Conservation (phyloP, 495 filamentous ascomycete species). For the Hapsidospora chrysogenum region DNA sequence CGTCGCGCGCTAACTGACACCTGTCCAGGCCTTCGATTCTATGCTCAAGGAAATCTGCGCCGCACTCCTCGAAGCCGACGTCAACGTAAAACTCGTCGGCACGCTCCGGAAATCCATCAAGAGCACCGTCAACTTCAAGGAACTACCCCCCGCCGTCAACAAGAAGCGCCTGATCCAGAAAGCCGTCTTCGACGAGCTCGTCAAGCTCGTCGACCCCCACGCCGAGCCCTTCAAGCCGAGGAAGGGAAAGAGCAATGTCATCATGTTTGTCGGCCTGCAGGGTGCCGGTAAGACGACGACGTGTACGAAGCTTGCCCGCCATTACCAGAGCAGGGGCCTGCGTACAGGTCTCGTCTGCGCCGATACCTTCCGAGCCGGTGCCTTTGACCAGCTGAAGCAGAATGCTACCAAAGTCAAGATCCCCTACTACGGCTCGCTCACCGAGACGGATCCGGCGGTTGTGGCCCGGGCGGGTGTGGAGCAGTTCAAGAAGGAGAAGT, state of each 20-base stretch:
- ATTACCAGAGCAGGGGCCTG: conserved; percentile 91
- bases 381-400: conserved; percentile 97
- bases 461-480: conserved; percentile 91
- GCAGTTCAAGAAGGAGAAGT: conserved; percentile 97
- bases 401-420: conserved; percentile 98
- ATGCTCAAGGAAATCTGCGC: conserved; percentile 97
- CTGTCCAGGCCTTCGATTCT: conserved; percentile 72
- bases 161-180: conserved; percentile 98
- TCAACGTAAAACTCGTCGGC: conserved; percentile 89
- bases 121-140: conserved; percentile 78
- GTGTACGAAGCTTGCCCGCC: conserved; percentile 90
- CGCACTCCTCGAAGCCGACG: conserved; percentile 85
- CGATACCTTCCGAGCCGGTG: conserved; percentile 95
- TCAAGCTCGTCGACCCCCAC: conserved; percentile 89
- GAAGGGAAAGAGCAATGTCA: conserved; percentile 89
- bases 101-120: conserved; percentile 88
- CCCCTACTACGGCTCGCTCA: conserved; percentile 91
- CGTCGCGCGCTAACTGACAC: conserved; percentile 2
- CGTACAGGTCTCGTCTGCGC: conserved; percentile 90
- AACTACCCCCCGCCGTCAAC: conserved; percentile 73
- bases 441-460: conserved; percentile 86
- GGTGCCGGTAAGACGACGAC: conserved; percentile 96
- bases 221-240: conserved; percentile 92
- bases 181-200: conserved; percentile 92
- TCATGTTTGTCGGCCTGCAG: conserved; percentile 98